These are phyloP conservation scores for Alternaria metachromatica DNA, from an alignment of 2,329 filamentous ascomycete species.

Conservation along the genomic window DNA sequence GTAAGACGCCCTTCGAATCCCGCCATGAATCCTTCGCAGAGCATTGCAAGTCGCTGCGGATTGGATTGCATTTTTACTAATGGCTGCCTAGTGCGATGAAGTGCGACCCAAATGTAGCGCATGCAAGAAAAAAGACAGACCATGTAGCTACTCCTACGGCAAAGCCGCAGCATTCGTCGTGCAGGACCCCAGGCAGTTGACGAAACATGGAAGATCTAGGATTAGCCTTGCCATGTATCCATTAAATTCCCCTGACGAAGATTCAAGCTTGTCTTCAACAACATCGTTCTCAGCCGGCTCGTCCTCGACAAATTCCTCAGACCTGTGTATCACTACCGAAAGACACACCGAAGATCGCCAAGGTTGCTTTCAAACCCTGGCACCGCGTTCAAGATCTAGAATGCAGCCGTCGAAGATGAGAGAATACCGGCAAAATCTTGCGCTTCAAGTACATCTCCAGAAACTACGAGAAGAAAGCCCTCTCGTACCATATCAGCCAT, in stretches of 20 bases:
- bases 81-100: slow-evolving; percentile 34
- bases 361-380: slow-evolving; percentile 38
- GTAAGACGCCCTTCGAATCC: slow-evolving; percentile 10
- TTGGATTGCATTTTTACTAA: not conserved
- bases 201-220: slow-evolving; percentile 37
- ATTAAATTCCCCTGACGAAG: slow-evolving; percentile 5
- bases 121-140: slow-evolving; percentile 37
- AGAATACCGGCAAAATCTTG: slow-evolving; percentile 16
- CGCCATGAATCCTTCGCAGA: not conserved
- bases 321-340: slow-evolving; percentile 25
- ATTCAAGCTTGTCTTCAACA: not conserved
- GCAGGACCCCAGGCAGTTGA: slow-evolving; percentile 38
- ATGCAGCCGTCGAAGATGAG: slow-evolving; percentile 19
- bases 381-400: slow-evolving; percentile 19
- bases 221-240: slow-evolving; percentile 20
- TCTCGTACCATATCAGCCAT: slow-evolving; percentile 12
- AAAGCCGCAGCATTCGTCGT: slow-evolving; percentile 34
- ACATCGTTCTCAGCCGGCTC: not conserved
- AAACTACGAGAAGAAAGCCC: slow-evolving; percentile 16
- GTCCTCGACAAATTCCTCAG: slow-evolving; percentile 10
- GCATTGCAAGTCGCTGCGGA: not conserved
- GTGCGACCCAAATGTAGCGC: slow-evolving; percentile 36
- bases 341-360: slow-evolving; percentile 27
- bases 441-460: slow-evolving; percentile 23
- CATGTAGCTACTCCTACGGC: slow-evolving; percentile 37